phyloP scores from a whole-genome alignment of 495 filamentous ascomycete genomes.

The Penicillium longicatenatum region DNA sequence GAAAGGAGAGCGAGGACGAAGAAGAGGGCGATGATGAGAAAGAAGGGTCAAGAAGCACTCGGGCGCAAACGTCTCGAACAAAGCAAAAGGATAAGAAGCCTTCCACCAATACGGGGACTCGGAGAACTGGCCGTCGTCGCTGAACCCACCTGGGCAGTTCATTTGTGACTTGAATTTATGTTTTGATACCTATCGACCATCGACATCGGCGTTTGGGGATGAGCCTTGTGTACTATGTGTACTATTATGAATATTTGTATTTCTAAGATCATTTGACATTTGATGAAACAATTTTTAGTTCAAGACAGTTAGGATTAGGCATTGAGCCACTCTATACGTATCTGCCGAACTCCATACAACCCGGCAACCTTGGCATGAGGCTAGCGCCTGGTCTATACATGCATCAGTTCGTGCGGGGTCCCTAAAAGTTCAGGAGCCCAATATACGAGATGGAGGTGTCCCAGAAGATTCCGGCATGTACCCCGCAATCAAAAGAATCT shows the following conservation, averaged over 20 bases:
- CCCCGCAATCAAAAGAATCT: not conserved
- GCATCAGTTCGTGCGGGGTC: too few relatives aligned
- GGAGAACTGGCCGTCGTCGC: slow-evolving; percentile 42
- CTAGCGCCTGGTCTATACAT: too few relatives aligned
- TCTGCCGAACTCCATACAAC: too few relatives aligned
- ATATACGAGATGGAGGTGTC: not conserved
- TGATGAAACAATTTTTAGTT: not conserved
- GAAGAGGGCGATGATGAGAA: slow-evolving; percentile 43
- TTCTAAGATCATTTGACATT: not conserved
- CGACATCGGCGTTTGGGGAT: not conserved
- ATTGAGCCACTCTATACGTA: too few relatives aligned
- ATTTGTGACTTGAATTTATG: slow-evolving; percentile 21
- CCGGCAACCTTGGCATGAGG: too few relatives aligned
- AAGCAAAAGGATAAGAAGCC: slow-evolving; percentile 42
- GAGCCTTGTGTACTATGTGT: not conserved
- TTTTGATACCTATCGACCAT: slow-evolving; percentile 3
- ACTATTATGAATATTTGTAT: not conserved
- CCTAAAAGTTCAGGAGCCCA: not conserved
- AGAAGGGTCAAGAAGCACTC: slow-evolving; percentile 42
- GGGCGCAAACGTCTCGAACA: slow-evolving; percentile 40
- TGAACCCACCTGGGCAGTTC: slow-evolving; percentile 18
- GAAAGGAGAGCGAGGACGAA: slow-evolving; percentile 21
- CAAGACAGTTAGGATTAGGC: not conserved
- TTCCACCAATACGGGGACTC: slow-evolving; percentile 32
- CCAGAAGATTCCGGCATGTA: not conserved